Evolutionary conservation across 352 stramenopile species (phyloP), one percentile per base, ranked within the genome.

Genomic region (Globisporangium megalacanthum): DNA sequence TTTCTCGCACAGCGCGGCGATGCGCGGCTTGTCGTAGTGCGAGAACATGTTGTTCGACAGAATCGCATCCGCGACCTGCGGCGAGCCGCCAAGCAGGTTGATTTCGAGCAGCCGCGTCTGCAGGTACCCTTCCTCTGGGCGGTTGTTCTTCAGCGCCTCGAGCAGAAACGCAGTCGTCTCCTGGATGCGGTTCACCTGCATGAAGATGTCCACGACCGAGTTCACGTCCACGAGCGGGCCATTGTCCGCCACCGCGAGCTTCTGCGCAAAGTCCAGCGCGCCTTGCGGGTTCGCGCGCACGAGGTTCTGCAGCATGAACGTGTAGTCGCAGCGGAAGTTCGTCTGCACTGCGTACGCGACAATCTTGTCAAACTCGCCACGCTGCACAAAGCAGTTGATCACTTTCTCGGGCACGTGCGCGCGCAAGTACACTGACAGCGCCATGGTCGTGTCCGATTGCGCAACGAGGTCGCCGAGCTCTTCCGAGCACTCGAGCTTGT

Each of bases 41-140:
- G 92, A 96, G 66, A 99, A 97, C 81, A 99, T 99, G 72, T 98
- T 98, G 79, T 89, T 95, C 66, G 98, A 99, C 66, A 99, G 83
- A 70, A 99, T 99, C 19, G 97, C 97, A 75, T 99, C 98, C 11
- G 97, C 98, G 36, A 99, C 97, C 73, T 99, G 97, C 25, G 97
- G 97, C 33, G 96, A 98, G 36, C 97, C 97, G 51, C 97, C 97
- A n/a, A 99, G 86, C 37, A 99, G 81, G 82, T 99, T 99, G 80
- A 99, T 99, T 71, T 99, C 98, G 36, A 99, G 74, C 49, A 99
- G 71, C 68, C 98, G 98, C 2, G 98, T 99, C 83, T 99, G 98
- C 51, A 99, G 77, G 72, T 98, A 98, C 8, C 94, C 97, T 69
- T 99, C 97, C 69, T 99, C 98, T 25, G 94, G 89, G 51, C 97